Base-by-base conservation (phyloP, 768 basidiomycete genomes). In the Lentinula guzmanii region DNA sequence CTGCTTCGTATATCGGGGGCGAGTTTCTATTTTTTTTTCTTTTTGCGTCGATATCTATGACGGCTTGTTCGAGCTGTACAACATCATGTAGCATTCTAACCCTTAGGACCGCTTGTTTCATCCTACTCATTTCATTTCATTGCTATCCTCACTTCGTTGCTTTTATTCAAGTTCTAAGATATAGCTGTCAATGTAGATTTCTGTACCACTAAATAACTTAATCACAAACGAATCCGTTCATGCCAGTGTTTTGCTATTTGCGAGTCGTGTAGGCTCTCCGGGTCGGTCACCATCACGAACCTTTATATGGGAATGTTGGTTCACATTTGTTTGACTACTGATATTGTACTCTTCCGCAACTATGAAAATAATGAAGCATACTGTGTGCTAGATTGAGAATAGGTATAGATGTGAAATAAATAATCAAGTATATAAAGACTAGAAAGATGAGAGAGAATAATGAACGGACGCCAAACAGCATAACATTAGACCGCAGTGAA, bases 391-490 rank as follows among this genome's bases (percentile, higher is more conserved):
- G 55, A n/a, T 8, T 41, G 41, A 42, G 24, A 43, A 43, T 56
- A 56, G 55, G 55, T 56, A 56, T 56, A 56, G 41, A 43, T 41
- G 39, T 24, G 39, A 42, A 43, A 56, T 56, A 56, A 56, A 28
- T 43, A 50, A 50, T 43, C 5, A 43, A 39, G 28, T 58, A 58
- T 41, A 48, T 58, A 35, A 35, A n/a, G n/a, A 11, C 11, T 13
- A 58, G n/a, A 13, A 33, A 18, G 13, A 35, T 5, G 34, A 4
- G 3, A 46, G 35, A 39, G 1, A 13, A 39, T 39, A 39, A 34
- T 35, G 58, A 37, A 59, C 46, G 46, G 50, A 59, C 34, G 58
- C 37, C 24, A 52, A 50, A 50, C 15, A 52, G 41, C 46, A 41
- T 31, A 37, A 58, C 42, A 45, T 34, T 37, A 52, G 24, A 39